Percentiles rank a stretch among this genome's conserved stretches.
phyloP scores from a whole-genome alignment of 2,329 filamentous ascomycete genomes.

The Colletotrichum plurivorum region DNA sequence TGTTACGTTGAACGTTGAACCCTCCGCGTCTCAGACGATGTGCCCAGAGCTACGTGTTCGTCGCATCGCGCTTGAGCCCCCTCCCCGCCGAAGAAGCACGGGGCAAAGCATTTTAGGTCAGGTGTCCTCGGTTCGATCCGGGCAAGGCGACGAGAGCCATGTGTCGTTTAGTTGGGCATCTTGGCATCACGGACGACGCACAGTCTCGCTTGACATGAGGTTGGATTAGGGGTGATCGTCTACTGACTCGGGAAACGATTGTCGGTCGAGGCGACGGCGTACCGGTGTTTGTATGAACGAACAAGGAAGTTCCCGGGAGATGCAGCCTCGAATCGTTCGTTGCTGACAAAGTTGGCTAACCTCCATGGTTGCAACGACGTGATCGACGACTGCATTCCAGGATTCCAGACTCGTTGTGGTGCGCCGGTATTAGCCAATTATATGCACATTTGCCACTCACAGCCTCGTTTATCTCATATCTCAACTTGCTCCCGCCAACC shows the following conservation, averaged over 20 bases:
- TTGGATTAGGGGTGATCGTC: background rate
- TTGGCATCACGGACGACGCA: background rate
- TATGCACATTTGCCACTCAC: too few relatives aligned
- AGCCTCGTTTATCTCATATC: too few relatives aligned
- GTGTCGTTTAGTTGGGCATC: background rate
- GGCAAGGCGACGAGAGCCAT: constrained; percentile 15
- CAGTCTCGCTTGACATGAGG: background rate
- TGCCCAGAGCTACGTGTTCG: constrained; percentile 23
- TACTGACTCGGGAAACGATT: constrained; percentile 15
- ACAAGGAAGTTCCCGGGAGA: constrained; percentile 7
- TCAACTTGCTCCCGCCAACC: too few relatives aligned
- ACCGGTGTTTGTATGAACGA: too few relatives aligned
- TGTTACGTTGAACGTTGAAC: background rate
- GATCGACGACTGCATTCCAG: too few relatives aligned
- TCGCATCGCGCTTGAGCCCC: constrained; percentile 9
- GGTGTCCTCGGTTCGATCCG: constrained; percentile 6
- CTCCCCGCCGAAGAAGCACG: background rate
- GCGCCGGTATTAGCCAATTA: too few relatives aligned
- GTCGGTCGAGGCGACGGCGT: constrained; percentile 10
- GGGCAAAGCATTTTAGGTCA: constrained; percentile 14
- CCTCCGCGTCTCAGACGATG: constrained; percentile 12
- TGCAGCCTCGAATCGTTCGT: background rate
- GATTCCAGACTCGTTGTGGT: too few relatives aligned
- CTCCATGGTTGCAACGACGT: too few relatives aligned
- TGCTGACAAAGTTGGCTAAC: too few relatives aligned